Percentiles rank a stretch among this genome's conserved stretches.
phyloP scores from a whole-genome alignment of 768 basidiomycete genomes.

The button mushroom (Agaricus bisporus) region DNA sequence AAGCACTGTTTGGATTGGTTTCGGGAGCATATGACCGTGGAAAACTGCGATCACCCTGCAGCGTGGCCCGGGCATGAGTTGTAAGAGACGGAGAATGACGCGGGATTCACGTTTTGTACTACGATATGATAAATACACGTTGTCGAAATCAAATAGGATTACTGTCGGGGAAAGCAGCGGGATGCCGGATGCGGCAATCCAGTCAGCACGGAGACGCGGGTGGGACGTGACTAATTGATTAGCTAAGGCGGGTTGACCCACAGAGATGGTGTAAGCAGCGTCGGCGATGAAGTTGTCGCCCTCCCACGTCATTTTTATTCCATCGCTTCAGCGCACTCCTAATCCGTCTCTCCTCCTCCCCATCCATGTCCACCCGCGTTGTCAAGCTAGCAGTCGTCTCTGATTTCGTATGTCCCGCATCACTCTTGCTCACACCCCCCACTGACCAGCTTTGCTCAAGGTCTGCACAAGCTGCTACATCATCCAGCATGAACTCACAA shows the following conservation, averaged over 20 bases:
- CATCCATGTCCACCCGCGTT: conserved; percentile 31
- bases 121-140: background rate
- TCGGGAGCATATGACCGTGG: conserved; percentile 23
- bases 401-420: conserved; percentile 35
- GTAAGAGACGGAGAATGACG: conserved; percentile 14
- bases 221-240: background rate
- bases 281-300: conserved; percentile 18
- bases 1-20: conserved; percentile 25
- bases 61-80: conserved; percentile 36
- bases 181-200: background rate
- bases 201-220: background rate
- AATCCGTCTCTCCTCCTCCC: background rate
- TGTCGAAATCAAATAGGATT: background rate
- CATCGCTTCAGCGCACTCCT: conserved; percentile 6
- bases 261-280: conserved; percentile 16
- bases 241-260: conserved; percentile 1
- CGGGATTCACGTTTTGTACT: too few species aligned
- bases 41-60: conserved; percentile 21
- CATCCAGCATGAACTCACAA: conserved; percentile 45
- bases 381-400: conserved; percentile 44
- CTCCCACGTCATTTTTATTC: background rate
- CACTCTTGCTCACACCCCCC: conserved; percentile 7
- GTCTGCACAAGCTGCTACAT: conserved; percentile 49
- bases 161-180: background rate
- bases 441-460: conserved; percentile 19